These are phyloP conservation scores for Leptographium radiaticola DNA, from an alignment of 2,329 filamentous ascomycete species.

Conservation along the genomic window DNA sequence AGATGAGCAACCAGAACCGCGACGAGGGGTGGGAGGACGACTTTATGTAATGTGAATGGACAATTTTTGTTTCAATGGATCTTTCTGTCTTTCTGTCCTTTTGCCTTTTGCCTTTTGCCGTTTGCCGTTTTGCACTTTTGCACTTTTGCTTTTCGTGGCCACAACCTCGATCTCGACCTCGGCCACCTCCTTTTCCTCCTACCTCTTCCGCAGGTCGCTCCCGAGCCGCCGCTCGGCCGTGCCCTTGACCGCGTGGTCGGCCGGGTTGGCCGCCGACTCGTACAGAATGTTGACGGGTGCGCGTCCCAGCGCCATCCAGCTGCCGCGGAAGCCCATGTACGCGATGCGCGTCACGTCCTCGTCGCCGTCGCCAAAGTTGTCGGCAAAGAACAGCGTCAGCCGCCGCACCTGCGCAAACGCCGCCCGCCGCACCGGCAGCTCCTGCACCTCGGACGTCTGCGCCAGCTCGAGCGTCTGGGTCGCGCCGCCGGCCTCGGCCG, in stretches of 20 bases:
- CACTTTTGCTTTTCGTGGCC: background rate
- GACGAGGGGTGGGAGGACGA: slow-evolving; percentile 71
- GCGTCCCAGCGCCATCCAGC: slow-evolving; percentile 76
- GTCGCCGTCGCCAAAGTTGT: slow-evolving; percentile 74
- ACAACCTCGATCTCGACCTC: background rate
- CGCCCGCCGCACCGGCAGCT: slow-evolving; percentile 77
- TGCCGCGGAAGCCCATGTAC: slow-evolving; percentile 87
- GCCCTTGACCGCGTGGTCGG: slow-evolving; percentile 63
- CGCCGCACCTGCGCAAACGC: slow-evolving; percentile 77
- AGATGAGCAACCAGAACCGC: slow-evolving; percentile 75
- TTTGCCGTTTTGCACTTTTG: background rate
- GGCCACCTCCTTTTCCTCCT: background rate
- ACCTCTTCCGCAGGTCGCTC: slow-evolving; percentile 36
- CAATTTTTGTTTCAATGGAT: background rate
- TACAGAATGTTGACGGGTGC: slow-evolving; percentile 82
- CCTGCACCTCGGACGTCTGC: slow-evolving; percentile 70
- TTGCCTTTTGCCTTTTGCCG: background rate
- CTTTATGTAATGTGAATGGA: slow-evolving; percentile 55
- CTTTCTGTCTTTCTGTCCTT: background rate
- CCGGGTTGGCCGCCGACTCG: slow-evolving; percentile 85
- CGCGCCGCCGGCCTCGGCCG: slow-evolving; percentile 38
- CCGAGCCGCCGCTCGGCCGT: slow-evolving; percentile 41
- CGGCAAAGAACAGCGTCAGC: slow-evolving; percentile 76
- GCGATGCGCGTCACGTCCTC: slow-evolving; percentile 67
- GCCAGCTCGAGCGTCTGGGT: slow-evolving; percentile 62